These are phyloP conservation scores for Phlebiopsis flavidoalba DNA, from an alignment of 768 basidiomycete species.

Conservation along the genomic window DNA sequence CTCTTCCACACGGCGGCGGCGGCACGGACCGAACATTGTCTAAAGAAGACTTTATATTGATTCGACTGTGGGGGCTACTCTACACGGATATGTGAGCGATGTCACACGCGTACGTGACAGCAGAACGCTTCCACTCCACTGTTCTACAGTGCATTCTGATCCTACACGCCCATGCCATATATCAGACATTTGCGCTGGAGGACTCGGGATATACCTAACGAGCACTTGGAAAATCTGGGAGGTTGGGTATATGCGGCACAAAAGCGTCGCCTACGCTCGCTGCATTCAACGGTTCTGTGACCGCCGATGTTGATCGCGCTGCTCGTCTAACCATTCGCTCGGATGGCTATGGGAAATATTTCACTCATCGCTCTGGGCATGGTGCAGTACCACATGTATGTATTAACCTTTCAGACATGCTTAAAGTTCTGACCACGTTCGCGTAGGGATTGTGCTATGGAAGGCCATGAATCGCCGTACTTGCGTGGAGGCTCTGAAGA, in stretches of 20 bases:
- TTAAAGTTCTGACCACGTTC: background rate
- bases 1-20: constrained; percentile 76
- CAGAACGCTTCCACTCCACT: background rate
- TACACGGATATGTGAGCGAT: constrained; percentile 76
- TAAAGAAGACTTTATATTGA: constrained; percentile 59
- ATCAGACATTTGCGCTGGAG: constrained; percentile 61
- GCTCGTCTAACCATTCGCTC: constrained; percentile 48
- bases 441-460: constrained; percentile 77
- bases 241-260: constrained; percentile 63
- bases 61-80: constrained; percentile 67
- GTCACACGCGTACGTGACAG: constrained; percentile 60
- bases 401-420: background rate
- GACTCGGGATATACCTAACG: constrained; percentile 47
- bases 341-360: constrained; percentile 48
- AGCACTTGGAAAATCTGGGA: constrained; percentile 60
- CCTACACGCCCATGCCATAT: background rate
- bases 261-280: constrained; percentile 40
- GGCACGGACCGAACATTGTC: constrained; percentile 62
- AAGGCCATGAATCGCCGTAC: constrained; percentile 80
- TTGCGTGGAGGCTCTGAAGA: constrained; percentile 63
- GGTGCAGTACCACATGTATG: constrained; percentile 37
- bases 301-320: constrained; percentile 53
- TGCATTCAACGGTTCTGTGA: constrained; percentile 43
- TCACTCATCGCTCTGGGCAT: constrained; percentile 80
- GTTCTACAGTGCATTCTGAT: background rate